Base-by-base conservation (phyloP, 1,139 yeast genomes). In the Diutina ranongensis region DNA sequence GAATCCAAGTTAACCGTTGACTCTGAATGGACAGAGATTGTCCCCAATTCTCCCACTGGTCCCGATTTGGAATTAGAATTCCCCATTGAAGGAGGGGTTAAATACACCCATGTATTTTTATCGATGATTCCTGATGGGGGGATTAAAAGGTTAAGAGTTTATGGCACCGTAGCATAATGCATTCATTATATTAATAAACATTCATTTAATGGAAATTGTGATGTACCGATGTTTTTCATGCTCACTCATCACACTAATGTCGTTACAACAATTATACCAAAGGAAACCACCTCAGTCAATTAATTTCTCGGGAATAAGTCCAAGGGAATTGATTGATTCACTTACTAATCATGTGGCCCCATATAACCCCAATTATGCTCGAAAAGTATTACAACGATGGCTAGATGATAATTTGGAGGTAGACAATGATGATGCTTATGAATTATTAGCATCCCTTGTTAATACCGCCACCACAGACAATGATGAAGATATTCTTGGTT, bases 71-170 rank as follows among this genome's bases (percentile, higher is more conserved):
- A 85, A 59, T 86, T 65, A 60, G 62, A 61, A 12, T 63, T 71
- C 31, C 54, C 58, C 20, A 15, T 38, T 15, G 54, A 56, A 13
- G 55, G 53, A 3, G 48, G 52, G 1, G 13, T 20, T 7, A 50
- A 51, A 3, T 71, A 59, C 54, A 73, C 92, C 5, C 95, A 87
- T 58, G 85, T 87, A 32, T 76, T 80, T 57, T 61, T 89, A 53
- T 79, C 86, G 16, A 83, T 89, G 60, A 83, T 88, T 51, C 97
- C 97, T 28, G 97, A 89, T 58, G 97, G 97, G 46, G 97, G 97
- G 50, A 87, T 88, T 48, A 89, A 89, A 71, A 76, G 97, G 61
- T 65, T 89, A 41, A 75, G 95, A 54, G 92, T 87, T 28, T 76
- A 77, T 57, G 97, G 97, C 35, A 69, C 74, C 21, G 22, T 20